Base-by-base conservation (phyloP, 805 yeast genomes). In the Yamadazyma takamatsuzukensis region DNA sequence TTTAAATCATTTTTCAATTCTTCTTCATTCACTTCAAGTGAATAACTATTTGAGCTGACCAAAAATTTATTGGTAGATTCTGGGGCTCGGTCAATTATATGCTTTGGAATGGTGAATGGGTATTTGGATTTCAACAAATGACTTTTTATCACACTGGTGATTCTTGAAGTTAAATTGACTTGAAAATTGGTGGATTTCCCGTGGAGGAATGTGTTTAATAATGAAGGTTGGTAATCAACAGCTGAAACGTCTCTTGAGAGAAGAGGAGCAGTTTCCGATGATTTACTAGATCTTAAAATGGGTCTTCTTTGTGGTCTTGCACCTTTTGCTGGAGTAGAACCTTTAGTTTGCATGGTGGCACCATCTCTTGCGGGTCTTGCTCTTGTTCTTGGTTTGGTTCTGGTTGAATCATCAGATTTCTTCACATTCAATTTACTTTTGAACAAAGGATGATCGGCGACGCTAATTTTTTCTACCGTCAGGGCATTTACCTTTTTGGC, bases 111-210 rank as follows among this genome's bases (percentile, higher is more conserved):
- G 37, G 47, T 46, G 49, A 54, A 67, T 4, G 72, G 72, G 44
- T 64, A 67, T 29, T 64, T 59, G 13, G 70, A 62, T 27, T 51
- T 50, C 30, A 61, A 37, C 40, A 67, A 56, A 18, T 55, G 45
- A 25, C 59, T 56, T 47, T 67, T 67, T 34, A 68, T 52, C 29
- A 67, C 55, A 27, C 70, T 60, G 2, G 70, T 65, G 8, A 64
- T 55, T 41, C 71, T 52, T 6, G 65, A 47, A 13, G 55, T 39
- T 8, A 52, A 34, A 21, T 54, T 37, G 5, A 59, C 37, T 39
- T 52, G 52, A 27, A 58, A 40, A 29, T 49, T 45, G 21, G 68
- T 41, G 5, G 58, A 45, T 45, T 65, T 64, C 5, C 69, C 70
- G 44, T 67, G 52, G 34, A 66, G 54, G 40, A 66, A 62, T 14